These are phyloP conservation scores for Thinopyrum elongatum DNA, from an alignment of 176 grass and related monocot species.

Conservation along the genomic window DNA sequence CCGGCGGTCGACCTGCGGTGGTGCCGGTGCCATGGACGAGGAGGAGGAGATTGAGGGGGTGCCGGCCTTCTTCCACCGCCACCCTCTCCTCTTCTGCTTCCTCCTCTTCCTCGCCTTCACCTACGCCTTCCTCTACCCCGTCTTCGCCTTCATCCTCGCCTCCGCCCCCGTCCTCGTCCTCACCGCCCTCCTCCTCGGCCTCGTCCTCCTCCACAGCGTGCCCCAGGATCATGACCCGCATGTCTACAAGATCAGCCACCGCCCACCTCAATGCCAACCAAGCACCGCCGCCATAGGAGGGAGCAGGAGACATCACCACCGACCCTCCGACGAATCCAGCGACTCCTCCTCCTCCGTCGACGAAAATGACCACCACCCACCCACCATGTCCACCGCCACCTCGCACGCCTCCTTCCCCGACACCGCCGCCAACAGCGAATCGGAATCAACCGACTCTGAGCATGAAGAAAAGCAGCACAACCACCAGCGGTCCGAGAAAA, in stretches of 20 bases:
- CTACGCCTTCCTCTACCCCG: neutral
- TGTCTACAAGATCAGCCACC: constrained; percentile 19
- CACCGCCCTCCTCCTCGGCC: constrained; percentile 49
- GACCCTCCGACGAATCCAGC: neutral
- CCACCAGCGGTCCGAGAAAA: neutral
- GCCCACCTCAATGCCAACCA: neutral
- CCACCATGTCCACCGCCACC: neutral
- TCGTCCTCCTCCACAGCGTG: constrained; percentile 44
- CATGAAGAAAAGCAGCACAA: neutral
- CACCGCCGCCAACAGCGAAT: neutral
- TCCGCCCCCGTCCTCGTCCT: constrained; percentile 35
- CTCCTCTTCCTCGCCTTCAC: neutral
- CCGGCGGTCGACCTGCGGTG: too few relatives aligned
- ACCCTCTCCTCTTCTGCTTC: constrained; percentile 1
- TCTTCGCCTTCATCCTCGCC: constrained; percentile 31
- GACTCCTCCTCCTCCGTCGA: neutral
- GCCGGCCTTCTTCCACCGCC: neutral
- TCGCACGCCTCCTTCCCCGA: neutral
- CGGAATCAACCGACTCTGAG: neutral
- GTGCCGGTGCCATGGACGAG: neutral
- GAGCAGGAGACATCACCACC: neutral
- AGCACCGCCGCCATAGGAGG: neutral
- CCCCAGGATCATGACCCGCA: constrained; percentile 4
- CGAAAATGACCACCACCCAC: neutral
- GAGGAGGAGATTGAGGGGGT: neutral